Conservation (phyloP, 106 monocot genomes). For the Alisma plantagoaquatica region DNA sequence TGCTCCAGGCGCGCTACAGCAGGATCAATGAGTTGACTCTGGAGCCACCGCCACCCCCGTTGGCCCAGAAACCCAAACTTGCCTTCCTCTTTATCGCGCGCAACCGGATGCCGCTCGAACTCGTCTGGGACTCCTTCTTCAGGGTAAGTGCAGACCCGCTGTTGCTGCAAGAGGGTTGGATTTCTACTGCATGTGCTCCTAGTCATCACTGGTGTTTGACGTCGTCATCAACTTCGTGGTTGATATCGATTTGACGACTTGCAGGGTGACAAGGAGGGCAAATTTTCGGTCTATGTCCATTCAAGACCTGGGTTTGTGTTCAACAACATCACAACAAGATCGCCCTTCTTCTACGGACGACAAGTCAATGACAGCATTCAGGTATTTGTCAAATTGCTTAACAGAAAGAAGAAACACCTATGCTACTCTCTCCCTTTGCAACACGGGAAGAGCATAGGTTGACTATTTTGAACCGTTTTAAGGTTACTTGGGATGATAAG, state of each 20-base stretch:
- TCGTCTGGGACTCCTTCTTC: conserved; percentile 87
- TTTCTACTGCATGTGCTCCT: too few relatives aligned
- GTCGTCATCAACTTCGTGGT: not conserved
- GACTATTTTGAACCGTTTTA: too few relatives aligned
- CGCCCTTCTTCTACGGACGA: conserved; percentile 58
- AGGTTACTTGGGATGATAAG: too few relatives aligned
- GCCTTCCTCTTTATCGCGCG: conserved; percentile 91
- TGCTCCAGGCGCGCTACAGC: conserved; percentile 23
- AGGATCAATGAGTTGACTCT: conserved; percentile 1
- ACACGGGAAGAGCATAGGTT: too few relatives aligned
- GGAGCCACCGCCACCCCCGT: not conserved
- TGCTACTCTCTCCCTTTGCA: too few relatives aligned
- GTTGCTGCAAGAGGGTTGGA: too few relatives aligned
- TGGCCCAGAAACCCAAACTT: conserved; percentile 31
- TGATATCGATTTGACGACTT: not conserved
- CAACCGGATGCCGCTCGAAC: conserved; percentile 74
- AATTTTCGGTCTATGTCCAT: conserved; percentile 77
- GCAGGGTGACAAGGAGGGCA: conserved; percentile 59
- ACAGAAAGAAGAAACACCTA: too few relatives aligned
- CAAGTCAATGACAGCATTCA: conserved; percentile 96
- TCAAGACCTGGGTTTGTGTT: conserved; percentile 85
- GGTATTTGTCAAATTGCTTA: conserved; percentile 20
- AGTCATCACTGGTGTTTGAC: too few relatives aligned
- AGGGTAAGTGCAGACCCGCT: conserved; percentile 34
- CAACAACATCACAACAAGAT: conserved; percentile 54